Conservation (phyloP, 2,329 filamentous ascomycete genomes). For the Alternaria sp. region DNA sequence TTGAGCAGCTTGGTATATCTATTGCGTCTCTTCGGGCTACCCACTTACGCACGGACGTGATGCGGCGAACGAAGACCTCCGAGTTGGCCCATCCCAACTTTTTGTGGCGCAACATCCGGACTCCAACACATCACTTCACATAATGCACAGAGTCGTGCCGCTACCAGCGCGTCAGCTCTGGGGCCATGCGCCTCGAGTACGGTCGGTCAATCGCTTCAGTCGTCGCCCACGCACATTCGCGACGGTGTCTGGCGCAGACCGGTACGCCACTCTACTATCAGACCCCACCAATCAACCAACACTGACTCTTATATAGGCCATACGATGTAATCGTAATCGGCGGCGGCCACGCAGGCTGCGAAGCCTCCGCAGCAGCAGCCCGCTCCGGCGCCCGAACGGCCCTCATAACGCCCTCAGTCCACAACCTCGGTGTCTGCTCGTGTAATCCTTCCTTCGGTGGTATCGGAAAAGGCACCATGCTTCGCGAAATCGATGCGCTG, state of each 20-base stretch:
- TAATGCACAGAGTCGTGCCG: slow-evolving; percentile 35
- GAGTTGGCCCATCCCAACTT: slow-evolving; percentile 13
- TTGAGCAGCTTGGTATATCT: neutral
- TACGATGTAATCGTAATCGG: slow-evolving; percentile 97
- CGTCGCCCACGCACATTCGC: slow-evolving; percentile 51
- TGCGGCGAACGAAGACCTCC: slow-evolving; percentile 27
- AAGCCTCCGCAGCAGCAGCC: slow-evolving; percentile 90
- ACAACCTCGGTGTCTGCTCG: slow-evolving; percentile 92
- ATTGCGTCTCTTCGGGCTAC: neutral
- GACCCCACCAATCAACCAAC: neutral
- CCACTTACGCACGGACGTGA: slow-evolving; percentile 9
- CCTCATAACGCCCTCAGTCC: slow-evolving; percentile 83
- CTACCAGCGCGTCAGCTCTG: slow-evolving; percentile 51
- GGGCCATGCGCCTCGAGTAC: slow-evolving; percentile 57
- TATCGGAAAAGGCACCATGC: slow-evolving; percentile 97
- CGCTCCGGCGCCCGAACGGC: slow-evolving; percentile 87
- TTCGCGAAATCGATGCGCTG: slow-evolving; percentile 92
- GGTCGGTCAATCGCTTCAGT: slow-evolving; percentile 47
- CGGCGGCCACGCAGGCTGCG: slow-evolving; percentile 92
- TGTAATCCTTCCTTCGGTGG: slow-evolving; percentile 97
- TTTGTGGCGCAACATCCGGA: slow-evolving; percentile 8
- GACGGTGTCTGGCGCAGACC: slow-evolving; percentile 50
- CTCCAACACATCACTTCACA: slow-evolving; percentile 11
- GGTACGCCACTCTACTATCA: slow-evolving; percentile 16
- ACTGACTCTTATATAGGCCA: slow-evolving; percentile 56